Percentiles rank a stretch among this genome's conserved stretches.
phyloP scores from a whole-genome alignment of 768 basidiomycete species.

The Termitomyces sp. region DNA sequence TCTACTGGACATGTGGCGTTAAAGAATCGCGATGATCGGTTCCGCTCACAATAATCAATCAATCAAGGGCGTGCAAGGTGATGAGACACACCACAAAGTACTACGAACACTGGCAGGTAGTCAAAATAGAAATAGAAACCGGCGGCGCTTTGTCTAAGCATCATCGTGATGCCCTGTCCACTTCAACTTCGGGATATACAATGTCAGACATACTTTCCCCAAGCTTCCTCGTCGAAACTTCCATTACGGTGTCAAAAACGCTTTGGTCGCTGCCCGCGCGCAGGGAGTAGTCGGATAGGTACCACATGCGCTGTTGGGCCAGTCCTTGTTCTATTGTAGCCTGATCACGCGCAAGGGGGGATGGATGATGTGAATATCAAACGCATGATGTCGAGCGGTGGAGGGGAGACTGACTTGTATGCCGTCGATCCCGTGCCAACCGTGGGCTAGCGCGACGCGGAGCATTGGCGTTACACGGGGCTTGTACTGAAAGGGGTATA shows the following conservation, averaged over 20 bases:
- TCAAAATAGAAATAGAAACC: background rate
- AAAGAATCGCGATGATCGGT: background rate
- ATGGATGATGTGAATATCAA: too few species aligned
- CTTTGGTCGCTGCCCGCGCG: slow-evolving; percentile 11
- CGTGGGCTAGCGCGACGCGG: slow-evolving; percentile 25
- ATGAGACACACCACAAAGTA: background rate
- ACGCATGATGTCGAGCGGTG: background rate
- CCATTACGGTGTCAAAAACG: slow-evolving; percentile 8
- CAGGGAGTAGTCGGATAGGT: slow-evolving; percentile 8
- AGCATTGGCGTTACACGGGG: slow-evolving; percentile 26
- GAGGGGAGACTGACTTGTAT: slow-evolving; percentile 13
- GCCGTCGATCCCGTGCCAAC: slow-evolving; percentile 28
- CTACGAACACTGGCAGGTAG: too few species aligned
- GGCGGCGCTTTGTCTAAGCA: background rate
- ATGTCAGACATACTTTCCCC: slow-evolving; percentile 15
- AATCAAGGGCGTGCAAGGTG: background rate
- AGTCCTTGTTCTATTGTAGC: slow-evolving; percentile 32
- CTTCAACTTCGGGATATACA: slow-evolving; percentile 8
- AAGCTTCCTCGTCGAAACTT: slow-evolving; percentile 9
- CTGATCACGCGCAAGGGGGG: slow-evolving; percentile 6
- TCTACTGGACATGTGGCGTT: background rate
- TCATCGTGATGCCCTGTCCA: slow-evolving; percentile 6
- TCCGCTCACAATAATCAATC: too few species aligned
- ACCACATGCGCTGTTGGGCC: slow-evolving; percentile 35
- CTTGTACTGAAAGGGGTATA: slow-evolving; percentile 18